Base-by-base conservation (phyloP, 2,329 filamentous ascomycete genomes). In the Amphichorda felina region DNA sequence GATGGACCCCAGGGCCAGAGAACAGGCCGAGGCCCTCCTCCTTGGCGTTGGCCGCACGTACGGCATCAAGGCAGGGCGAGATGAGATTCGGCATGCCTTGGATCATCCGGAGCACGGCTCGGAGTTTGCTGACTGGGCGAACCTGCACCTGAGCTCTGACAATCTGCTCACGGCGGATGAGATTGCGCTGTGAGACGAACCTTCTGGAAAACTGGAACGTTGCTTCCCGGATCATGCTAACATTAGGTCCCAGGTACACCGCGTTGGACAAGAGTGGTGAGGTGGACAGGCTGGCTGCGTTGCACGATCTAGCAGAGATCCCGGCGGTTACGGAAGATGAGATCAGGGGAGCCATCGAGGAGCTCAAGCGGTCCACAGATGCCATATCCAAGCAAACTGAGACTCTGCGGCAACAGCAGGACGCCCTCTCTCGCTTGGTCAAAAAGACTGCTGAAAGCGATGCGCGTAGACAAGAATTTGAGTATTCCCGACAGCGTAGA, bases 301-400 rank as follows among this genome's bases (percentile, higher is more conserved):
- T 57, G 26, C 55, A 66, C 38, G 63, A 73, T 42, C 44, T 68
- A n/a, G 57, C 61, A 4, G 46, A 58, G 22, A 55, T 68, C 24
- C 66, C 66, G 36, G 64, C 70, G 5, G 53, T 81, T 31, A 57
- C 62, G 11, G 76, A 82, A 38, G 59, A 68, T 18, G 75, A 82
- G 35, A 60, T 84, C 37, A 63, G 63, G 36, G 54, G 60, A 28
- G 79, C 80, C 13, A 74, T 82, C 34, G 64, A 70, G 3, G 71
- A 79, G 36, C 60, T 86, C n/a, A 66, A 72, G 40, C 62, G 62
- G 26, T 82, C 79, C 2, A 83, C 80, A 1, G 66, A 66, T 14
- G 68, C 67, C 14, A 80, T 84, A 19, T 64, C 71, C 41, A 70
- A 70, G 51, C 79, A 84, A 48, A 76, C 68, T 19, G 71, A 75